Conservation (phyloP, 2,329 filamentous ascomycete species). For the Penicillium vulpinum region DNA sequence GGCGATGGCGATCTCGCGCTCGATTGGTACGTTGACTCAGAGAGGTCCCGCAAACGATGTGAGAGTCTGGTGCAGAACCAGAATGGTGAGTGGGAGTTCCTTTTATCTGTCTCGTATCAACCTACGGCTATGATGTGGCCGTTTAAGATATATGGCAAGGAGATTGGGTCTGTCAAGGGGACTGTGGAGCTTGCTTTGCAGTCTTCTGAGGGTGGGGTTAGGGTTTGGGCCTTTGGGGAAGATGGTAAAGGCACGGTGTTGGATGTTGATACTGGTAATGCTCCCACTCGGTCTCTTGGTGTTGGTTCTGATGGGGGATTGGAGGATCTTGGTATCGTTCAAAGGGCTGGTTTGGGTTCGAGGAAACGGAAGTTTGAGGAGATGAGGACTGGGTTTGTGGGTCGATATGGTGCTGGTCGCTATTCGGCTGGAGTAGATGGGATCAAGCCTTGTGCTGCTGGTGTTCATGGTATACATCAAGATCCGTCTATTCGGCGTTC, state of each 20-base stretch:
- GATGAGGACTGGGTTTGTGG: constrained; percentile 23
- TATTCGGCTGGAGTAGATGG: constrained; percentile 12
- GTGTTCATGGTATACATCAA: not conserved
- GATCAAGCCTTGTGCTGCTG: constrained; percentile 5
- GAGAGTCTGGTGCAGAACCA: constrained; percentile 37
- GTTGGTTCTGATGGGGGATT: constrained; percentile 29
- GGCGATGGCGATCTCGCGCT: constrained; percentile 35
- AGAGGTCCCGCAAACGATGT: constrained; percentile 26
- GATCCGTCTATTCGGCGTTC: constrained; percentile 22
- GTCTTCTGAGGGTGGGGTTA: constrained; percentile 43
- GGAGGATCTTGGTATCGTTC: constrained; percentile 18
- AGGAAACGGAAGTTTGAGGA: constrained; percentile 32
- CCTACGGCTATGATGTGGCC: constrained; percentile 49
- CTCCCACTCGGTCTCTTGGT: constrained; percentile 16
- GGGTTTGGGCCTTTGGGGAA: constrained; percentile 55
- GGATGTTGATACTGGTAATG: constrained; percentile 42
- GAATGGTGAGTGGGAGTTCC: constrained; percentile 45
- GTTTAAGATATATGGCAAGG: constrained; percentile 51
- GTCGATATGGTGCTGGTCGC: constrained; percentile 23
- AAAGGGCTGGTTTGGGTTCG: constrained; percentile 2
- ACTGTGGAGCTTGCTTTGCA: constrained; percentile 55
- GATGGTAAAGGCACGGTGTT: constrained; percentile 49
- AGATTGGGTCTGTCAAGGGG: constrained; percentile 48
- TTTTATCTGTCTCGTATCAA: constrained; percentile 37
- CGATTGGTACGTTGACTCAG: constrained; percentile 35